Conservation (phyloP, 2,329 filamentous ascomycete genomes). For the Colletotrichum orchidophilum region DNA sequence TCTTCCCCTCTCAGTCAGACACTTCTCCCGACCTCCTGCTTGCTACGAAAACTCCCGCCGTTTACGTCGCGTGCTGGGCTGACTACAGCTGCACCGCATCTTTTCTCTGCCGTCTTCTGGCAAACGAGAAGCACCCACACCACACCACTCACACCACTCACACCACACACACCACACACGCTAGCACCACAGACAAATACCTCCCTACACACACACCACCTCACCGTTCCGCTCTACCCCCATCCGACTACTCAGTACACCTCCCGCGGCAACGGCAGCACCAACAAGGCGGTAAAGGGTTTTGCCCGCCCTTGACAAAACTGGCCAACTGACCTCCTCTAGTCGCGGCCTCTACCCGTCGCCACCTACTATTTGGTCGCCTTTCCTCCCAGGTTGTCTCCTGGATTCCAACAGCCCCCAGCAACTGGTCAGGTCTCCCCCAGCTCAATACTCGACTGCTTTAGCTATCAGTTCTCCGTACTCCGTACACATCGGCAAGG, state of each 20-base stretch:
- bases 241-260: constrained; percentile 12
- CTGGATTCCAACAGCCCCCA: background rate
- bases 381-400: constrained; percentile 19
- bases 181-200: background rate
- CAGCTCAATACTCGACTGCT: constrained; percentile 20
- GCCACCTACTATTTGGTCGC: constrained; percentile 15
- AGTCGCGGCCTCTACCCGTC: constrained; percentile 22
- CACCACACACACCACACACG: background rate
- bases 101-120: background rate
- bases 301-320: background rate
- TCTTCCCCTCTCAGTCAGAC: constrained; percentile 12
- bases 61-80: background rate
- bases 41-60: background rate
- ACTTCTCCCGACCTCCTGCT: background rate
- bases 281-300: constrained; percentile 29
- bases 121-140: background rate
- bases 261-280: constrained; percentile 20
- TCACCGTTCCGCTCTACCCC: background rate
- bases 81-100: background rate
- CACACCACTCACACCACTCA: background rate
- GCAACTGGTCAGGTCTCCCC: constrained; percentile 8
- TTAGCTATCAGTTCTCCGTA: constrained; percentile 7
- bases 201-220: constrained; percentile 16
- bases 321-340: constrained; percentile 26
- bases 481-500: constrained; percentile 1